These are phyloP conservation scores for Fusarium sp. DNA, from an alignment of 2,329 filamentous ascomycete genomes.

Conservation along the genomic window DNA sequence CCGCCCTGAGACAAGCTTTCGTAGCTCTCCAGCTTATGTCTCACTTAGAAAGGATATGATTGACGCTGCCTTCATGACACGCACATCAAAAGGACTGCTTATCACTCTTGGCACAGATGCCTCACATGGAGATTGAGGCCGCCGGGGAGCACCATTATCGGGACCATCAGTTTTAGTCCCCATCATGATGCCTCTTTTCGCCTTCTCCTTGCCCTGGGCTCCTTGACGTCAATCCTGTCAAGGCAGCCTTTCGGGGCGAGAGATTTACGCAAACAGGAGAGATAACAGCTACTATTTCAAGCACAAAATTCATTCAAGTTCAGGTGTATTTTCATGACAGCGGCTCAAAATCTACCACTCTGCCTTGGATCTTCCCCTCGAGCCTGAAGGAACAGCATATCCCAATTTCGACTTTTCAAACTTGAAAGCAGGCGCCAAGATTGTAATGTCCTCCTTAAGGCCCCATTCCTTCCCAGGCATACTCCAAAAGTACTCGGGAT, in stretches of 20 bases:
- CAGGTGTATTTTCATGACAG: background rate
- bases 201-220: background rate
- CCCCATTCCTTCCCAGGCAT: background rate
- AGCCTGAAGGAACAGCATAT: background rate
- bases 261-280: too few relatives aligned
- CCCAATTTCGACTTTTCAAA: background rate
- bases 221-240: background rate
- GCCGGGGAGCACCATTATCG: background rate
- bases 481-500: background rate
- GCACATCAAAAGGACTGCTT: background rate
- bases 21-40: background rate
- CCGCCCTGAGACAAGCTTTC: background rate
- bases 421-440: background rate
- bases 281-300: background rate
- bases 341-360: background rate
- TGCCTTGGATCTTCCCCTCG: background rate
- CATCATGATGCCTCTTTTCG: background rate
- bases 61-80: background rate
- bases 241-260: background rate
- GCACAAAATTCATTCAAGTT: background rate
- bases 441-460: background rate
- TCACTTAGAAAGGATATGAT: background rate
- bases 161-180: background rate
- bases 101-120: background rate
- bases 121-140: background rate